These are phyloP conservation scores for Ogataea salicorniae DNA, from an alignment of 805 yeast species.

Conservation along the genomic window DNA sequence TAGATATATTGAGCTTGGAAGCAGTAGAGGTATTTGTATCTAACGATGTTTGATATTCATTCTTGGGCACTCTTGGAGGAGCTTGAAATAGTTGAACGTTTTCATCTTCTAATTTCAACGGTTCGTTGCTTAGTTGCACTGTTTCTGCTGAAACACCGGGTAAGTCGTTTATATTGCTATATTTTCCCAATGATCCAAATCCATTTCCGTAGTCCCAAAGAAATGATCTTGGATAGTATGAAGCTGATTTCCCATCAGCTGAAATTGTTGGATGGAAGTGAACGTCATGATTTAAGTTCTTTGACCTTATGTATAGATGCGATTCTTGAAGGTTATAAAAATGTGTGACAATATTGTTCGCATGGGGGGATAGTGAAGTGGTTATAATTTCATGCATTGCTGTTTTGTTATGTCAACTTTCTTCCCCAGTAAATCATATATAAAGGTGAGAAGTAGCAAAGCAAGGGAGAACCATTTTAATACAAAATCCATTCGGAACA, in stretches of 20 bases:
- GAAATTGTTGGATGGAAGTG: slow-evolving; percentile 40
- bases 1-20: slow-evolving; percentile 30
- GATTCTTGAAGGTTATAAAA: slow-evolving; percentile 77
- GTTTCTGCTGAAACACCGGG: slow-evolving; percentile 16
- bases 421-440: too few species aligned
- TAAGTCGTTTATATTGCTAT: slow-evolving; percentile 37
- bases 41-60: slow-evolving; percentile 58
- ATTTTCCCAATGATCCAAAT: slow-evolving; percentile 58
- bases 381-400: slow-evolving; percentile 72
- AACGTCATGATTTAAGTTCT: slow-evolving; percentile 38
- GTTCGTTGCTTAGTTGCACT: too few species aligned
- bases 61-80: slow-evolving; percentile 36
- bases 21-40: slow-evolving; percentile 39
- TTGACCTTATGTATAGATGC: slow-evolving; percentile 47
- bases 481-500: too few species aligned
- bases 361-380: slow-evolving; percentile 61
- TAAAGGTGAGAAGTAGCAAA: too few species aligned
- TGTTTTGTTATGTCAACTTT: background rate
- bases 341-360: slow-evolving; percentile 76
- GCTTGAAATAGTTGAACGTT: slow-evolving; percentile 26
- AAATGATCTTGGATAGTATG: slow-evolving; percentile 77
- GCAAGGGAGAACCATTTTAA: too few species aligned
- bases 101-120: background rate
- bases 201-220: slow-evolving; percentile 82
- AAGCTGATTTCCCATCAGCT: slow-evolving; percentile 37